Base-by-base conservation (phyloP, 208 protist genomes). In the Leishmania tarentolae region DNA sequence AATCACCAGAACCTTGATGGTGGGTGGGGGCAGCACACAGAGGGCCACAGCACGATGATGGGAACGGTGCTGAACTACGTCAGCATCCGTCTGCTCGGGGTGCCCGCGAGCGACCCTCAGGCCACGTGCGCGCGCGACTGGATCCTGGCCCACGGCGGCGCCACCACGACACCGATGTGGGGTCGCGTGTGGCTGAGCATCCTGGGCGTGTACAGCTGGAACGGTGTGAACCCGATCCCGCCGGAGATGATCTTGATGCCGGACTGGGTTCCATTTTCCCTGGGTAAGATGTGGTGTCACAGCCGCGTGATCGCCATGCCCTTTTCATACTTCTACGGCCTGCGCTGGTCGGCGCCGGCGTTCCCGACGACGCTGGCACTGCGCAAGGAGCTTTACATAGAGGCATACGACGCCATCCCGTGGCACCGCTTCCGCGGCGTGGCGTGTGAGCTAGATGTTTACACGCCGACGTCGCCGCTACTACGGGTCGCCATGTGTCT, bases 21-120 rank as follows among this genome's bases (percentile, higher is more conserved):
- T 73, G 98, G 98, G 35, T 99, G 96, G 94, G 98, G 98, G 31
- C 88, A 99, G 82, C 98, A 99, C 88, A 99, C 98, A 28, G 98
- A 99, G 85, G 92, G 92, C 28, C 87, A 96, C 81, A 98, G 97
- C 79, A 99, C 98, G 57, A 98, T 99, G 90, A 93, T 99, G 68
- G 98, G 98, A n/a, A 99, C 98, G 50, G 90, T 89, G 31, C 84
- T 99, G 40, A 99, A 97, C 88, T 99, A 99, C 90, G 91, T 99
- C 17, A 84, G 97, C 19, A 50, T 99, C 73, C 95, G 99, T 17
- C 75, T 99, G 59, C 92, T 99, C 57, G 98, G 98, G 6, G 91
- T 99, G 35, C 59, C 89, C 15, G 81, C 83, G 40, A 87, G 90
- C 47, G 94, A 99, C 75, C 37, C 86, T 61, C 79, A 90, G 66